Conservation (phyloP, 768 basidiomycete genomes). For the Russula emetica region DNA sequence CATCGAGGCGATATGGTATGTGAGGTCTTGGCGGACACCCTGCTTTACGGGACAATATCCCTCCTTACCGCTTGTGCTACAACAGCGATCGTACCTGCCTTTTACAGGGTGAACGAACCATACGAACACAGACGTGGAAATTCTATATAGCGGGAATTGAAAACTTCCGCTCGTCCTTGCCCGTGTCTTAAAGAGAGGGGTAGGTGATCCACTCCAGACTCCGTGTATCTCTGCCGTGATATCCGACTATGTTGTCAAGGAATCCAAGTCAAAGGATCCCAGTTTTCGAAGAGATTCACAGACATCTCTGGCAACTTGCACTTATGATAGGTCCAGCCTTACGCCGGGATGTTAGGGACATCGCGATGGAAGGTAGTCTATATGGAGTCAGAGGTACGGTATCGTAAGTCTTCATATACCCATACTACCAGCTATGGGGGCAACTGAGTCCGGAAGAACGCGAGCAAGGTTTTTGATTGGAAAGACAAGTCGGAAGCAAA, state of each 20-base stretch:
- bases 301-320: neutral
- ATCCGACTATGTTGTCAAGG: slow-evolving; percentile 11
- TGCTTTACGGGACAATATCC: slow-evolving; percentile 17
- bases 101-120: neutral
- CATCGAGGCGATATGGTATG: slow-evolving; percentile 15
- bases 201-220: neutral
- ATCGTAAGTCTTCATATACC: too few relatives aligned
- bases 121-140: neutral
- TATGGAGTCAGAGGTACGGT: neutral
- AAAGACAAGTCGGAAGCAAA: slow-evolving; percentile 2
- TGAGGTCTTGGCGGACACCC: slow-evolving; percentile 13
- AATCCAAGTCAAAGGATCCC: neutral
- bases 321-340: neutral
- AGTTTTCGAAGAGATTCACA: slow-evolving; percentile 1
- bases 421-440: neutral
- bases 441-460: neutral
- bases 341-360: neutral
- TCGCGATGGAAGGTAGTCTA: neutral
- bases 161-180: neutral
- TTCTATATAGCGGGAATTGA: neutral
- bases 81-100: slow-evolving; percentile 7
- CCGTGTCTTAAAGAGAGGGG: neutral
- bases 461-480: neutral
- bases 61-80: neutral
- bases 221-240: slow-evolving; percentile 5